These are phyloP conservation scores for Gymnopilus dilepis DNA, from an alignment of 768 basidiomycete species.

Conservation along the genomic window DNA sequence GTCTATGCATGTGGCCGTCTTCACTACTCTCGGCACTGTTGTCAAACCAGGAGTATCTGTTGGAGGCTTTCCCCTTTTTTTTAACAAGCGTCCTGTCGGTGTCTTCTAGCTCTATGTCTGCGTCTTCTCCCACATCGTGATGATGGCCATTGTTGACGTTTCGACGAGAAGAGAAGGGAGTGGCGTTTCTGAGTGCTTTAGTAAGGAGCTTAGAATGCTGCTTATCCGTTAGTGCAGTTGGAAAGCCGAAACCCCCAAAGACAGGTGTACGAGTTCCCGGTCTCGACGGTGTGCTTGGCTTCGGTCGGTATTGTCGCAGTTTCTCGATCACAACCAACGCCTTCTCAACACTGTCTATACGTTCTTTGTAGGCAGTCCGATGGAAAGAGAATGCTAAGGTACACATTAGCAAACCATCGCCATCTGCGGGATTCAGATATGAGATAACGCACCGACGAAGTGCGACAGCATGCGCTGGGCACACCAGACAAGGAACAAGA, in stretches of 20 bases:
- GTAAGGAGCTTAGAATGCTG: constrained; percentile 45
- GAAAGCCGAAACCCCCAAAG: constrained; percentile 37
- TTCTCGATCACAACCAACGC: constrained; percentile 67
- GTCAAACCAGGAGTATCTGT: constrained; percentile 21
- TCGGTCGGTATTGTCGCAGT: constrained; percentile 68
- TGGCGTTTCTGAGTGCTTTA: constrained; percentile 33
- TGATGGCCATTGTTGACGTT: constrained; percentile 21
- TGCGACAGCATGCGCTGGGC: constrained; percentile 73
- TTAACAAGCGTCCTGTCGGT: constrained; percentile 20
- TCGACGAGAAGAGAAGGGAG: constrained; percentile 9
- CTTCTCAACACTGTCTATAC: constrained; percentile 59
- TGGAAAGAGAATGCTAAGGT: constrained; percentile 73
- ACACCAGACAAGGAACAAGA: constrained; percentile 68
- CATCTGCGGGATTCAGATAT: background rate
- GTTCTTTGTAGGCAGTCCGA: constrained; percentile 76
- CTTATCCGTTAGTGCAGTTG: constrained; percentile 47
- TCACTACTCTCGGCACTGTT: background rate
- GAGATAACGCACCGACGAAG: constrained; percentile 47
- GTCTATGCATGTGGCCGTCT: background rate
- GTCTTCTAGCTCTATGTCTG: constrained; percentile 23
- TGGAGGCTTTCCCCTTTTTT: constrained; percentile 24
- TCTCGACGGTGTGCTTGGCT: constrained; percentile 34
- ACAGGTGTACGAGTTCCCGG: constrained; percentile 51
- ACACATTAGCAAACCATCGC: background rate
- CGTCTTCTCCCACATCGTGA: constrained; percentile 25